These are phyloP conservation scores for Penicillium sp. DNA, from an alignment of 2,329 filamentous ascomycete genomes.

Conservation along the genomic window DNA sequence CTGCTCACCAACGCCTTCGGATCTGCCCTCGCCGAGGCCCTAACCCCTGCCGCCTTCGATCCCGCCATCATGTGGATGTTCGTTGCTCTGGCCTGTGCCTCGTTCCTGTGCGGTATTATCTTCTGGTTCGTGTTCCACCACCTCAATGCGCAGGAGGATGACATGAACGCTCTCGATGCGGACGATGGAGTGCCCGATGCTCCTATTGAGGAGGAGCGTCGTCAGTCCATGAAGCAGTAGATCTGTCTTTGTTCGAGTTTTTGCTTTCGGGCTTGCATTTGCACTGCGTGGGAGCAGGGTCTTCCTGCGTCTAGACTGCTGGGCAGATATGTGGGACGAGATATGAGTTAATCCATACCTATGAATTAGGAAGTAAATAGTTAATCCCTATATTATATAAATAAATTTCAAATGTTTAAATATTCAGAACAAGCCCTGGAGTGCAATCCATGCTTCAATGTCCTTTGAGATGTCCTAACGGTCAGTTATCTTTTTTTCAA, in stretches of 20 bases:
- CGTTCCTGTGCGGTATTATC: conserved; percentile 50
- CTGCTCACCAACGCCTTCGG: conserved; percentile 61
- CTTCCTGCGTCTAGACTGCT: conserved; percentile 18
- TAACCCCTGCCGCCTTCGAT: conserved; percentile 62
- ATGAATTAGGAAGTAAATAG: not conserved
- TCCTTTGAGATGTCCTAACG: too few relatives aligned
- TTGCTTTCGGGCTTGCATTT: conserved; percentile 1
- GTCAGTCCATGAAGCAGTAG: conserved; percentile 15
- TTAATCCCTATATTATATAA: conserved; percentile 10
- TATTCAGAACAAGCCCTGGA: not conserved
- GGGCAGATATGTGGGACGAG: conserved; percentile 21
- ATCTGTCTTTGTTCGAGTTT: not conserved
- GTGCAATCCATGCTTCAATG: not conserved
- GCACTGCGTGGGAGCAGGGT: conserved; percentile 8
- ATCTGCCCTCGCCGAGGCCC: conserved; percentile 60
- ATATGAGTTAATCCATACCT: conserved; percentile 6
- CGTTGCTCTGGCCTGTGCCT: conserved; percentile 54
- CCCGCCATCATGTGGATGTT: conserved; percentile 70
- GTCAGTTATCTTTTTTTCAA: too few relatives aligned
- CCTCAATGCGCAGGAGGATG: conserved; percentile 51
- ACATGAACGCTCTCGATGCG: conserved; percentile 51
- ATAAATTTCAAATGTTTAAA: not conserved
- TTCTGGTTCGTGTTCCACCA: conserved; percentile 56
- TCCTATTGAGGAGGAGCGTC: conserved; percentile 12
- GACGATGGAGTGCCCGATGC: conserved; percentile 29